phyloP scores from a whole-genome alignment of 371 early-diverging fungal species.

The Apophysomyces elegans region DNA sequence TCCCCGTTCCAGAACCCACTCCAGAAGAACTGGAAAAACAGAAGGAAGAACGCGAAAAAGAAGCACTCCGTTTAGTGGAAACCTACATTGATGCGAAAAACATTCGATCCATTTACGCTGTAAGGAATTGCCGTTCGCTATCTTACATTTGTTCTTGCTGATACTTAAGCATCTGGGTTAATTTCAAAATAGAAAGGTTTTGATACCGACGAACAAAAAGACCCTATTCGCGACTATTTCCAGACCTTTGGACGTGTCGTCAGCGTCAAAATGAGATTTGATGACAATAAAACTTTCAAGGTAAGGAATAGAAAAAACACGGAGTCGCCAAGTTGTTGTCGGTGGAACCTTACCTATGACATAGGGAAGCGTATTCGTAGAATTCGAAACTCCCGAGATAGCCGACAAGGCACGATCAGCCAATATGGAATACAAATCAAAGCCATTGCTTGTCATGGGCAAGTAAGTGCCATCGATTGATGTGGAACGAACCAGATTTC shows the following conservation, averaged over 20 bases:
- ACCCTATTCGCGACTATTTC: conserved; percentile 35
- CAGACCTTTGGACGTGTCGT: conserved; percentile 44
- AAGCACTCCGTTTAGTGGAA: conserved; percentile 13
- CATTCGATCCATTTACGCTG: conserved; percentile 47
- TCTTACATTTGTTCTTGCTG: neutral
- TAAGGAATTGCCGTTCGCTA: conserved; percentile 19
- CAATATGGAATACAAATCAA: conserved; percentile 22
- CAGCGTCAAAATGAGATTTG: conserved; percentile 36
- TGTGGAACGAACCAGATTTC: neutral
- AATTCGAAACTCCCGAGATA: conserved; percentile 40
- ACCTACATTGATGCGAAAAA: conserved; percentile 27
- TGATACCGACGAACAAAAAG: conserved; percentile 22
- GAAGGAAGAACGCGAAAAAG: conserved; percentile 18
- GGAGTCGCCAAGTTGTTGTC: neutral
- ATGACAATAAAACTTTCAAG: conserved; percentile 40
- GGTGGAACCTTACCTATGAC: neutral
- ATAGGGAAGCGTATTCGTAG: conserved; percentile 53
- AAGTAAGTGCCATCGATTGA: conserved; percentile 25
- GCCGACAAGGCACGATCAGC: conserved; percentile 30
- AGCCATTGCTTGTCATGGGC: conserved; percentile 33
- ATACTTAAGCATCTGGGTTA: no score
- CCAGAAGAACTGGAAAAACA: conserved; percentile 10
- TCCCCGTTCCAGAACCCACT: conserved; percentile 4
- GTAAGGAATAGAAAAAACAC: conserved; percentile 4
- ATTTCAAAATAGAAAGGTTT: conserved; percentile 41